Base-by-base conservation (phyloP, 2,329 filamentous ascomycete species). In the Fusarium luffae region DNA sequence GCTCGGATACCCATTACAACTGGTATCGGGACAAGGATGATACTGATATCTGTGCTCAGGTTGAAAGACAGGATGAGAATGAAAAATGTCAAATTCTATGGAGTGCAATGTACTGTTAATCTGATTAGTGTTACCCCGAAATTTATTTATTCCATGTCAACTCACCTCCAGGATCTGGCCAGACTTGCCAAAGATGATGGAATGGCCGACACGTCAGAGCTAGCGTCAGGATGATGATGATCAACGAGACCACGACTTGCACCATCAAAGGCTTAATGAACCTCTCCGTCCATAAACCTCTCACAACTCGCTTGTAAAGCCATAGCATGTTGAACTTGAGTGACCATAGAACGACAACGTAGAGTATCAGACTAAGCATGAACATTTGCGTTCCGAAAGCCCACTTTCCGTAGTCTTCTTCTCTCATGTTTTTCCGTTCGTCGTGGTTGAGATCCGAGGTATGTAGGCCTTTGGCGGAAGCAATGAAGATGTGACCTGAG, bases 311-410 rank as follows among this genome's bases (percentile, higher is more conserved):
- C 16, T 73, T 70, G 56, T 81, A 82, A 18, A 82, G 77, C 60
- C 78, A 82, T 19, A 82, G 54, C 79, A 82, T 82, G 69, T 80
- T 81, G 32, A 82, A 71, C 59, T 82, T 82, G 54, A 82, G 69
- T 0, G 71, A 77, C 81, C 80, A 82, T 6, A 82, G 70, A 28
- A 81, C 76, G 14, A 76, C 63, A 13, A 77, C 72, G 13, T 82
- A 82, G 3, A 73, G 74, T 13, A 70, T 69, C 37, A 79, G 71
- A 3, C 79, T 80, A 2, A 77, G 68, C 21, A 80, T 69, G 54
- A 81, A 82, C 47, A 77, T 76, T 49, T 82, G 74, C 0, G 80
- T 77, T 1, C 78, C 79, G 58, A 63, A 79, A 1, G 68, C 64
- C 70, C 77, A 79, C 8, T 70, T 59, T 11, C 55, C 55, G 3